These are phyloP conservation scores for Sporormia fimetaria DNA, from an alignment of 495 filamentous ascomycete species.

Conservation along the genomic window DNA sequence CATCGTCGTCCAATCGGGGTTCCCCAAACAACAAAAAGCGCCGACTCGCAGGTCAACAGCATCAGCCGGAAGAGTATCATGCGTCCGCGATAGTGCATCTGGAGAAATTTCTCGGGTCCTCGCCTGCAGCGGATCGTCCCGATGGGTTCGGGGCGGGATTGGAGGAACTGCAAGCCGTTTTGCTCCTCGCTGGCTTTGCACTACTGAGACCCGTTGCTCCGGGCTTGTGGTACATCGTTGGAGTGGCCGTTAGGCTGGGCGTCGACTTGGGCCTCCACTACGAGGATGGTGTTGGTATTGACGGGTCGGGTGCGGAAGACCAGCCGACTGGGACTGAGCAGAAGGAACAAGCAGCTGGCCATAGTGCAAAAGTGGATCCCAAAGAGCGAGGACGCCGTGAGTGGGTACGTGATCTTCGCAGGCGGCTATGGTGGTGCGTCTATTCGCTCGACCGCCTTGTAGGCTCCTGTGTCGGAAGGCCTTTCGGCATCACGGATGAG, in stretches of 20 bases:
- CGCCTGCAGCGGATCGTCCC: conserved; percentile 41
- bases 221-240: conserved; percentile 93
- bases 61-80: conserved; percentile 90
- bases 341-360: conserved; percentile 3
- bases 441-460: conserved; percentile 91
- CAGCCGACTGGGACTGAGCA: conserved; percentile 12
- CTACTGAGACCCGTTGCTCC: conserved; percentile 82
- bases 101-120: conserved; percentile 70
- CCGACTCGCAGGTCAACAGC: conserved; percentile 50
- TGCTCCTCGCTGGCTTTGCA: conserved; percentile 84
- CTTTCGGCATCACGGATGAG: conserved; percentile 88
- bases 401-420: conserved; percentile 76
- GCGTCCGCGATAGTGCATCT: conserved; percentile 85
- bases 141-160: conserved; percentile 64
- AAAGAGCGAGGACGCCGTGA: conserved; percentile 65
- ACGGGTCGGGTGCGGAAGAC: conserved; percentile 30
- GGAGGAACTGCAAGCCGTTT: conserved; percentile 84
- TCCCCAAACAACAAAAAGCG: conserved; percentile 41
- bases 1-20: conserved; percentile 22
- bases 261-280: conserved; percentile 89
- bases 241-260: conserved; percentile 78
- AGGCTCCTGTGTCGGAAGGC: conserved; percentile 80
- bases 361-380: conserved; percentile 31
- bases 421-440: conserved; percentile 91
- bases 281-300: conserved; percentile 71